Conservation (phyloP, 106 monocot genomes). For the Dioscorea dumetorum region DNA sequence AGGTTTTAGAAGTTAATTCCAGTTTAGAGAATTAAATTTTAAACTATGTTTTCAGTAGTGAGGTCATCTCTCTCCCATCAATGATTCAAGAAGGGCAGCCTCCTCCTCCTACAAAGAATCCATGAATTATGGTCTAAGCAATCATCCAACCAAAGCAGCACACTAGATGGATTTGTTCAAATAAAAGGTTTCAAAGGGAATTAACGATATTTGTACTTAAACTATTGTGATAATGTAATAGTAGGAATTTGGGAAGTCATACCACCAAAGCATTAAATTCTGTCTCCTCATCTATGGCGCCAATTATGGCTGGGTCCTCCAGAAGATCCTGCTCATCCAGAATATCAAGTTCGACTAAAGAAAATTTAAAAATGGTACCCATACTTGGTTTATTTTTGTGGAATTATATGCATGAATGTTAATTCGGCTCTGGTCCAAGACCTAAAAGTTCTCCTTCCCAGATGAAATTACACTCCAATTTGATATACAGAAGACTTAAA, state of each 20-base stretch:
- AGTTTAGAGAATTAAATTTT: no score
- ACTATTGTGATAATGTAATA: no score
- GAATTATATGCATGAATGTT: no score
- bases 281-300: slow-evolving; percentile 86
- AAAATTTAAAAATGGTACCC: no score
- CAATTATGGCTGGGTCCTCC: slow-evolving; percentile 74
- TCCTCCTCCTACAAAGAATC: slow-evolving; percentile 49
- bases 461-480: no score
- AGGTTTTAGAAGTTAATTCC: no score
- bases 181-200: neutral
- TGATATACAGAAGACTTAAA: no score
- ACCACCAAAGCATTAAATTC: slow-evolving; percentile 88
- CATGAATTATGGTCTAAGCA: neutral
- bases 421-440: no score
- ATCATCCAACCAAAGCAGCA: no score
- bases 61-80: slow-evolving; percentile 39
- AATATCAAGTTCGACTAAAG: neutral
- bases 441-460: no score
- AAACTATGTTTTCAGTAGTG: no score
- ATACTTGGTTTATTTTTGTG: no score
- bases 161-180: neutral
- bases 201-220: neutral
- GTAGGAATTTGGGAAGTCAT: neutral
- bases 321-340: slow-evolving; percentile 55
- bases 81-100: slow-evolving; percentile 56